Evolutionary conservation across 2,329 filamentous ascomycete genomes (phyloP).

Genomic region (Cytospora chrysosperma): DNA sequence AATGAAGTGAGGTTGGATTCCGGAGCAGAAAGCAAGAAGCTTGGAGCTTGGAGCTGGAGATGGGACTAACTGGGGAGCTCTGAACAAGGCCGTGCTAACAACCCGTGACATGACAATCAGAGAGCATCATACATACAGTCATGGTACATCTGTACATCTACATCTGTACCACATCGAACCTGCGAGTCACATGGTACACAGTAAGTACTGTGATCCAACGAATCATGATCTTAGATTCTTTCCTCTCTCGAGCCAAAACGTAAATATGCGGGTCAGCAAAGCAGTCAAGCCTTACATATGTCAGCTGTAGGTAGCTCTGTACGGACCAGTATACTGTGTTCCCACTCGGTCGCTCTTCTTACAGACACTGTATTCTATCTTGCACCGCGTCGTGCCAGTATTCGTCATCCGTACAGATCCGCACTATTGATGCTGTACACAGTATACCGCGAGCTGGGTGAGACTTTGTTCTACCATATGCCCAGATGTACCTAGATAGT

Average conservation of each 20-base stretch:
- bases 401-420: background rate
- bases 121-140: background rate
- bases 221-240: constrained; percentile 6
- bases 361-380: background rate
- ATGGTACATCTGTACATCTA: background rate
- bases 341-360: background rate
- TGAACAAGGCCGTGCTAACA: constrained; percentile 3
- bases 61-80: background rate
- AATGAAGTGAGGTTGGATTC: constrained; percentile 11
- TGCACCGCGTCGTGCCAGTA: background rate
- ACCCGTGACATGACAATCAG: background rate
- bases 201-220: background rate
- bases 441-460: background rate
- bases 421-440: background rate
- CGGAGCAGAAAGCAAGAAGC: background rate
- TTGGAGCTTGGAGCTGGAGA: background rate
- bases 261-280: constrained; percentile 9
- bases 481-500: background rate
- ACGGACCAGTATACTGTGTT: background rate
- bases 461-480: no score
- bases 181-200: background rate
- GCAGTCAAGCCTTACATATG: background rate
- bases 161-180: constrained; percentile 4
- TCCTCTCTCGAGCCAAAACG: constrained; percentile 3
- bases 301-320: background rate